Conservation (phyloP, 2,329 filamentous ascomycete genomes). For the Pestalotiopsis sp. region DNA sequence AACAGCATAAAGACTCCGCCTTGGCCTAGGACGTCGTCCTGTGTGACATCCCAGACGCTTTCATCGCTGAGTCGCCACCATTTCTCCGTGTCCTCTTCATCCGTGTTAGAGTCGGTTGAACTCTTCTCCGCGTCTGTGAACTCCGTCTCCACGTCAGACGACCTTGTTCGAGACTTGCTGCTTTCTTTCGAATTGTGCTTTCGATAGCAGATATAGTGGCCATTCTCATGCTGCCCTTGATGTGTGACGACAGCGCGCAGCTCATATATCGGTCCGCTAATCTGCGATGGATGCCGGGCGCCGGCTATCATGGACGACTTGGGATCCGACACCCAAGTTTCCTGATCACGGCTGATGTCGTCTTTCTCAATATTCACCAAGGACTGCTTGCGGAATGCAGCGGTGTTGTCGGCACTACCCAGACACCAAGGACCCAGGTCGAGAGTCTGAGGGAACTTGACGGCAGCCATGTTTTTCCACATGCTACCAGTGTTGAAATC, state of each 20-base stretch:
- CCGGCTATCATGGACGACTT: slow-evolving; percentile 73
- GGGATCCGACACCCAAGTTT: slow-evolving; percentile 73
- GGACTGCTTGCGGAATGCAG: slow-evolving; percentile 8
- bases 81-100: slow-evolving; percentile 34
- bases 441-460: slow-evolving; percentile 74
- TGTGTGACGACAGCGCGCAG: slow-evolving; percentile 86
- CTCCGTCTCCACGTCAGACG: slow-evolving; percentile 19
- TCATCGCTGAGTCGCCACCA: slow-evolving; percentile 97
- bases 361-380: slow-evolving; percentile 28
- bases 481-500: slow-evolving; percentile 79
- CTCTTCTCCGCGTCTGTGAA: slow-evolving; percentile 19
- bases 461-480: slow-evolving; percentile 80
- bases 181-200: slow-evolving; percentile 55
- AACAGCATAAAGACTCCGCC: slow-evolving; percentile 96
- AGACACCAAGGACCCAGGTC: slow-evolving; percentile 87
- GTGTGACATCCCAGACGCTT: slow-evolving; percentile 73
- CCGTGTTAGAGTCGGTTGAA: slow-evolving; percentile 18
- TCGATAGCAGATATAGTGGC: slow-evolving; percentile 92
- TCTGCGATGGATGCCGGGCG: slow-evolving; percentile 48
- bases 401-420: slow-evolving; percentile 52
- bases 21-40: slow-evolving; percentile 73
- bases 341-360: slow-evolving; percentile 40
- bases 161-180: slow-evolving; percentile 5
- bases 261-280: slow-evolving; percentile 68
- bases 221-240: slow-evolving; percentile 88